Base-by-base conservation (phyloP, 2,329 filamentous ascomycete genomes). In the Exophiala mesophila region DNA sequence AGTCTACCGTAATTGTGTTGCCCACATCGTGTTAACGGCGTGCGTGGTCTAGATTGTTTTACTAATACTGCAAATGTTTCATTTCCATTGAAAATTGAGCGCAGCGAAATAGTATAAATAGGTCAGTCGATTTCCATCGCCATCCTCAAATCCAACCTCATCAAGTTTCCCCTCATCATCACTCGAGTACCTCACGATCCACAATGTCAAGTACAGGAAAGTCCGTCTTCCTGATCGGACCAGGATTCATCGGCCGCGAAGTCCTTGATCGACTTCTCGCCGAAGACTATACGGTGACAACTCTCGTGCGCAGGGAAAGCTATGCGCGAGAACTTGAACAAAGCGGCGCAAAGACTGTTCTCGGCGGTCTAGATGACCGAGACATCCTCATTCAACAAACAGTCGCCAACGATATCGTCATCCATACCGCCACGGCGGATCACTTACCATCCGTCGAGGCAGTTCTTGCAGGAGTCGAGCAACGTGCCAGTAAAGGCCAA, bases 391-490 rank as follows among this genome's bases (percentile, higher is more conserved):
- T 58, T 4, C 56, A 66, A 24, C 58, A 68, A 13, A 56, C 62
- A 1, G 36, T 57, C 2, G 45, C 61, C 16, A 60, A 61, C 47
- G 70, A 74, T 37, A 65, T 72, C 6, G 57, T 68, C 26, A 59
- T 75, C 40, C 70, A 74, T 55, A 72, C 67, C 5, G 72, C 72
- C 9, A 71, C 69, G 3, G 69, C 70, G 3, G 71, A 74, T 55
- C 63, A 74, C 44, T 55, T 69, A 13, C 65, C 67, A 8, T 68
- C 64, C 9, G 70, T 62, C 1, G 50, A 69, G 50, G 68, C 70
- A 12, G 60, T 75, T 9, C 55, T 74, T 3, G 61, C 64, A 7
- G 71, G 69, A 5, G 54, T 74, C 37, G 50, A 61, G 35, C 50
- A 63, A 39, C 63, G 69, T 5, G 62, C 67, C 2, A 48, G 56